Conservation (phyloP, 768 basidiomycete genomes). For the Mycena metata region DNA sequence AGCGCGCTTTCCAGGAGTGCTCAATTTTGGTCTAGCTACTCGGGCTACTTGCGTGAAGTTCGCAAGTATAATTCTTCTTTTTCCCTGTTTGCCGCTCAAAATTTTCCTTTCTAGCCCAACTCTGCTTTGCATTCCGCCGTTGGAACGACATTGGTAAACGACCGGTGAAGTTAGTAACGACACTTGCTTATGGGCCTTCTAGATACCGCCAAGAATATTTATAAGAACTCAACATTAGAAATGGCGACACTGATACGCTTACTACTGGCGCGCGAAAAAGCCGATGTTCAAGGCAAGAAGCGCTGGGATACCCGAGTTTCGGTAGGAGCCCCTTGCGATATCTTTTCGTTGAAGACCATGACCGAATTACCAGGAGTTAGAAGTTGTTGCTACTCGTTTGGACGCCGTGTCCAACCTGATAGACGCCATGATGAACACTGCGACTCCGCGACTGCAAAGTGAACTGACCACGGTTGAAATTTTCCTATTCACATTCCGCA, state of each 20-base stretch:
- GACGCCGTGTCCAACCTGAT: constrained; percentile 21
- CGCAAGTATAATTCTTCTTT: constrained; percentile 60
- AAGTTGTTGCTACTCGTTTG: constrained; percentile 37
- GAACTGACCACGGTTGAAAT: constrained; percentile 12
- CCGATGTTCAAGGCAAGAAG: constrained; percentile 43
- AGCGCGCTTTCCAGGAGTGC: constrained; percentile 84
- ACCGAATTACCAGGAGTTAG: constrained; percentile 45
- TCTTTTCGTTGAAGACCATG: not conserved
- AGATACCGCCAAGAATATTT: constrained; percentile 77
- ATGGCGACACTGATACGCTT: constrained; percentile 64
- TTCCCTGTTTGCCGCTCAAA: not conserved
- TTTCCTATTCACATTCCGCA: not conserved
- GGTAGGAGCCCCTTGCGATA: constrained; percentile 36
- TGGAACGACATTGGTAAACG: constrained; percentile 80
- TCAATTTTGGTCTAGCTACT: constrained; percentile 90
- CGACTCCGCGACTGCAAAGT: constrained; percentile 18
- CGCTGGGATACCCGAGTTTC: constrained; percentile 47
- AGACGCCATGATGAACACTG: constrained; percentile 1
- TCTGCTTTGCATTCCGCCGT: constrained; percentile 80
- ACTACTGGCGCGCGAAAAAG: constrained; percentile 60
- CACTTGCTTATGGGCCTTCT: not conserved
- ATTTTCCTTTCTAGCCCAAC: constrained; percentile 64
- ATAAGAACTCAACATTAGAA: constrained; percentile 74
- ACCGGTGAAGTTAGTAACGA: constrained; percentile 3
- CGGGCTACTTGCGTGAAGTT: constrained; percentile 84